Percentiles rank a stretch among this genome's conserved stretches.
Conservation (phyloP, 441 rosid genomes). For the Gossypium schwendimanii region DNA sequence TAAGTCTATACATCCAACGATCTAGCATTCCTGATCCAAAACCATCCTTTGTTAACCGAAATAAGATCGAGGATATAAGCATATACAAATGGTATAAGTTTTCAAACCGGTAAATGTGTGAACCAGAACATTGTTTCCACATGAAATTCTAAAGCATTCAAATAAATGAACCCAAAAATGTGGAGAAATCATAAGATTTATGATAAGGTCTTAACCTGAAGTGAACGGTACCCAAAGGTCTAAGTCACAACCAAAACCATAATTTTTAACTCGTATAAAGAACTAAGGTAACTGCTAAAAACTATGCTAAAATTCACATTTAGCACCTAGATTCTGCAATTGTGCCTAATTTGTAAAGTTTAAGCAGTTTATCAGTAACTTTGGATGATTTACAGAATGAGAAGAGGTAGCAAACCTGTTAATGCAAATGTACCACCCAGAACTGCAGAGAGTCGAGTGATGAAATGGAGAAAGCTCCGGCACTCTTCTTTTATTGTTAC, state of each 20-base stretch:
- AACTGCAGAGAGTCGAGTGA: constrained; percentile 94
- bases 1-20: constrained; percentile 86
- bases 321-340: not conserved
- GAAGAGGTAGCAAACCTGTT: constrained; percentile 52
- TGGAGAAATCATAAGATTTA: not conserved
- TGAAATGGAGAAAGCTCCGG: constrained; percentile 84
- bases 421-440: constrained; percentile 95
- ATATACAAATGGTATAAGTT: not conserved
- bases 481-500: constrained; percentile 89
- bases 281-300: not conserved
- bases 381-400: not conserved
- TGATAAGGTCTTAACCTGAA: not conserved
- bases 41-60: not conserved
- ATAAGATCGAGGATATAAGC: not conserved
- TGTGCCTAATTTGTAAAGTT: not conserved
- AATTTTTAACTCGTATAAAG: not conserved
- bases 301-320: not conserved
- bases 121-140: not conserved
- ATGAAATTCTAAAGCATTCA: not conserved
- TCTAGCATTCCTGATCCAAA: constrained; percentile 78
- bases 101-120: not conserved
- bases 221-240: not conserved
- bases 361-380: not conserved
- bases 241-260: not conserved
- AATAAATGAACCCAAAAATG: not conserved